Base-by-base conservation (phyloP, 164 flowering plant species). In the Liriodendron chinense region DNA sequence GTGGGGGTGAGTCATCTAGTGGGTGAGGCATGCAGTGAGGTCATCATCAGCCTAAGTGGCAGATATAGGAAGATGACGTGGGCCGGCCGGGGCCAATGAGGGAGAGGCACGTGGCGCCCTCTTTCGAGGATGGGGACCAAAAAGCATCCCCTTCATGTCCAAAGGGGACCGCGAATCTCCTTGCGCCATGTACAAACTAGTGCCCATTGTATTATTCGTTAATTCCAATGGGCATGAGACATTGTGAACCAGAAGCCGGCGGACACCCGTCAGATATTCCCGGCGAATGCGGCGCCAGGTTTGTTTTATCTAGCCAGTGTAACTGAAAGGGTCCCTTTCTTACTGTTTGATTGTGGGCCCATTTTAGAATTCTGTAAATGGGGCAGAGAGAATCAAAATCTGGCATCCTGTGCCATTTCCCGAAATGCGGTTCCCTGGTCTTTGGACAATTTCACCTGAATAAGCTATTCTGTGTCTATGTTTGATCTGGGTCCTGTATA, bases 11-110 rank as follows among this genome's bases (percentile, higher is more conserved):
- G 20, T 67, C 69, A 67, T 67, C 48, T 20, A 24, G 50, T 72
- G 74, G 43, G 69, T 73, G 70, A 48, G 59, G 61, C 22, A 65
- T 73, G 47, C 59, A 64, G 13, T 73, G 62, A 65, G 21, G 59
- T 73, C 75, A 63, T 9, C 53, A 28, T 53, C 28, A 62, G 50
- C 26, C 20, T 5, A 61, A 72, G 48, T 20, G 65, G 20, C 21
- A 26, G 57, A 72, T 72, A 18, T 18, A 10, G 48, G 43, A 73
- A 24, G 43, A 49, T 73, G 75, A 73, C 23, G 56, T 73, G 47
- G 47, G 34, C 16, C 9, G 14, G 4, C 43, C 7, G 57, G 61
- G 62, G 24, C 59, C 21, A 64, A 23, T 64, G 59, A 23, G 47
- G 13, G 34, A 16, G n/a, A 13, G 47, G 22, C 69, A 73, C 23